phyloP scores from a whole-genome alignment of 345 rosid genomes.

The Eucalyptus albens region DNA sequence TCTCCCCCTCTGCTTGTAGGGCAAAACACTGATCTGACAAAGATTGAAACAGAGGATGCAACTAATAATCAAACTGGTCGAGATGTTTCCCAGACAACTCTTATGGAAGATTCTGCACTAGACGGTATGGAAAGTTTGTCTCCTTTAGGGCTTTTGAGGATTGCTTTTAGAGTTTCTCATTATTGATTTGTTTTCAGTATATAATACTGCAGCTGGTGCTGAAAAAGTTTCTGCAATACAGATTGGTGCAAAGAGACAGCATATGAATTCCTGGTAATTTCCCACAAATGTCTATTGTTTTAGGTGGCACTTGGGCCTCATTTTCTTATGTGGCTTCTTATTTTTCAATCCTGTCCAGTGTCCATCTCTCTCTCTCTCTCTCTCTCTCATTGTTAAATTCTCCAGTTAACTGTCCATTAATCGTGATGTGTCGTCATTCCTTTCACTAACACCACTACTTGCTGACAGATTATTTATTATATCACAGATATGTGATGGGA shows the following conservation, averaged over 20 bases:
- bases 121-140: constrained; percentile 14
- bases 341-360: neutral
- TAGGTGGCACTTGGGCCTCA: neutral
- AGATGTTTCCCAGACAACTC: constrained; percentile 7
- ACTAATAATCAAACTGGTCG: constrained; percentile 4
- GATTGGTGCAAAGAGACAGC: constrained; percentile 55
- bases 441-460: neutral
- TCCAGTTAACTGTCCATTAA: neutral
- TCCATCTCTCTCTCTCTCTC: neutral
- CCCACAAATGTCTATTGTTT: neutral
- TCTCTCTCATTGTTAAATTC: neutral
- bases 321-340: neutral
- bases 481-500: neutral
- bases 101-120: constrained; percentile 4
- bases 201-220: constrained; percentile 12
- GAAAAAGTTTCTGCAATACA: constrained; percentile 19
- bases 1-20: neutral
- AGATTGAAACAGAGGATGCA: constrained; percentile 2
- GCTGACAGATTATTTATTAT: neutral
- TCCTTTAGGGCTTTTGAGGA: neutral
- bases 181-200: constrained; percentile 23
- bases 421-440: neutral
- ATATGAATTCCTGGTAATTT: constrained; percentile 38
- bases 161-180: neutral
- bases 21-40: neutral